Percentiles rank a stretch among this genome's conserved stretches.
Conservation (phyloP, 441 rosid species). For the Brassica balearica region DNA sequence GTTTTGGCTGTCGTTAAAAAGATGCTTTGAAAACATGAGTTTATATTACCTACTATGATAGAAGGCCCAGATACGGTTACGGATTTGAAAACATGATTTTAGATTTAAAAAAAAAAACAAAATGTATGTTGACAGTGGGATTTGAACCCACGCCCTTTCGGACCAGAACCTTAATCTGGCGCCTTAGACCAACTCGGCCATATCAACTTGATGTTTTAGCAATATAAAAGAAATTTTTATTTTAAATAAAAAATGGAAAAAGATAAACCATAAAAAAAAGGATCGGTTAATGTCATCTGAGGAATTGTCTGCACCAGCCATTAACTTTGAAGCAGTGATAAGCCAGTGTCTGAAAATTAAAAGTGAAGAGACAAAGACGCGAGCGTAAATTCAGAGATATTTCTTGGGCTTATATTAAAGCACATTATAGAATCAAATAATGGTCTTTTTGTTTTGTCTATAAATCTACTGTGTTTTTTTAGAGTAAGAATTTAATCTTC, state of each 20-base stretch:
- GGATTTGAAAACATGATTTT: no score
- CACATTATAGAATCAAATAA: no score
- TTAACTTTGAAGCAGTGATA: constrained; percentile 30
- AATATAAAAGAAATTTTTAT: no score
- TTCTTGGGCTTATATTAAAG: no score
- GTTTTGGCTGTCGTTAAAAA: no score
- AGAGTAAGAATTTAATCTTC: no score
- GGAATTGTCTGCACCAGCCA: constrained; percentile 39
- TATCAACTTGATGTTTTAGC: constrained; percentile 53
- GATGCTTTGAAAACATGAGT: no score
- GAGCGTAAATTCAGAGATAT: background rate
- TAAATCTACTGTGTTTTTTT: no score
- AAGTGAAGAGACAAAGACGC: background rate
- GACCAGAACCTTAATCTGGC: constrained; percentile 99
- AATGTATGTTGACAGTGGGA: constrained; percentile 80
- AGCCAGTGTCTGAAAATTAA: constrained; percentile 32
- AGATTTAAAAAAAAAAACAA: background rate
- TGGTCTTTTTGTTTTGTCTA: no score
- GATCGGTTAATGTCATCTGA: constrained; percentile 44
- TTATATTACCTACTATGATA: no score
- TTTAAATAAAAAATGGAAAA: no score
- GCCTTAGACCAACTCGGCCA: constrained; percentile 99
- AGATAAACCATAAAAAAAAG: background rate
- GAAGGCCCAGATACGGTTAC: no score
- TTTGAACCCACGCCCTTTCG: constrained; percentile 99